Evolutionary conservation across 1,284 basidiomycete genomes (phyloP).

Genomic region (Sanghuangporus baumii): DNA sequence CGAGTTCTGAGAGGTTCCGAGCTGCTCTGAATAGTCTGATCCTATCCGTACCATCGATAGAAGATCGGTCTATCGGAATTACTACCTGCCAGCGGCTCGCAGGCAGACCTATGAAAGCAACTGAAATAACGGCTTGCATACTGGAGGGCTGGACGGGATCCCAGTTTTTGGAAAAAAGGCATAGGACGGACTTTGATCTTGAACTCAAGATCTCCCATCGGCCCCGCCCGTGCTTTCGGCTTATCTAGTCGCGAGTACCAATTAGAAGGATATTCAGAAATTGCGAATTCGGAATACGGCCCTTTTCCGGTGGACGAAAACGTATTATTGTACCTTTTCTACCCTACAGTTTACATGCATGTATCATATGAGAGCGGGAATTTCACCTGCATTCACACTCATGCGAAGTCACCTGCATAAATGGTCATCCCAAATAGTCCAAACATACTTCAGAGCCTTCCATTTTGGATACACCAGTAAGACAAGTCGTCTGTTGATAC

Average conservation of each 20-base stretch:
- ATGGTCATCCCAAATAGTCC: not conserved
- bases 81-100: not conserved
- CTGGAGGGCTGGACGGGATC: not conserved
- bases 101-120: not conserved
- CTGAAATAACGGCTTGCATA: not conserved
- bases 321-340: not conserved
- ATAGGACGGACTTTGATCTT: not conserved
- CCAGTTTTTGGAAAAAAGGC: not conserved
- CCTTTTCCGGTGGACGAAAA: not conserved
- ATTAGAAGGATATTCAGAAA: not conserved
- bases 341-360: not conserved
- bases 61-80: not conserved
- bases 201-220: not conserved
- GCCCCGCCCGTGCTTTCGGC: not conserved
- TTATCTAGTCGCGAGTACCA: not conserved
- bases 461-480: too few relatives aligned
- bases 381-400: not conserved
- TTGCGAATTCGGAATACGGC: not conserved
- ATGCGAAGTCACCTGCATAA: not conserved
- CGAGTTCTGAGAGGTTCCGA: too few relatives aligned
- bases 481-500: too few relatives aligned
- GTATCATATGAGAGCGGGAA: not conserved
- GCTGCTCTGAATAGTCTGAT: not conserved
- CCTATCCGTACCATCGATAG: not conserved
- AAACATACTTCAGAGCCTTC: not conserved